Evolutionary conservation across 2,329 filamentous ascomycete genomes (phyloP).

Genomic region (Aureobasidium vineae): DNA sequence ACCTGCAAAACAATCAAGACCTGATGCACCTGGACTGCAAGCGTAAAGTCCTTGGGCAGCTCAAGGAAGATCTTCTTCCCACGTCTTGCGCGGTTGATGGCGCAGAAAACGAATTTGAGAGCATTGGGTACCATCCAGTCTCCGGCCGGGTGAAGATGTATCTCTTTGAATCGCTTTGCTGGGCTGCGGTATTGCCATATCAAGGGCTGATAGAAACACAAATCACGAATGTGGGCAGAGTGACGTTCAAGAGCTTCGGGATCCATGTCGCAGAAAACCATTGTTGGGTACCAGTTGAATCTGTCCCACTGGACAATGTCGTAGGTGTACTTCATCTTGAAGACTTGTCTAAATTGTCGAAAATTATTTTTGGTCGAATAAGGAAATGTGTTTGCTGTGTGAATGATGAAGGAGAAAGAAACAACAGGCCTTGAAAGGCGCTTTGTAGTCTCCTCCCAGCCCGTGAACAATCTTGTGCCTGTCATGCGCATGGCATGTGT

Average conservation of each 20-base stretch:
- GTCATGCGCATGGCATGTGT: neutral
- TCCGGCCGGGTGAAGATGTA: neutral
- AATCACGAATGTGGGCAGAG: neutral
- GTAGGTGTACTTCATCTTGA: constrained; percentile 4
- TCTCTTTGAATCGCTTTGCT: neutral
- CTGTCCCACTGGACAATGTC: neutral
- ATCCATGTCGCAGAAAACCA: neutral
- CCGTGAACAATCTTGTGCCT: neutral
- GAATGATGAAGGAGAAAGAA: neutral
- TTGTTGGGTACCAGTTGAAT: neutral
- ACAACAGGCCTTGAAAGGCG: neutral
- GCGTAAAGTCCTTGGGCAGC: neutral
- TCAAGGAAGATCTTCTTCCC: constrained; percentile 10
- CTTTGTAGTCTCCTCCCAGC: neutral
- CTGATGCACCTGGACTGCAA: neutral
- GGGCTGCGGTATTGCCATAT: neutral
- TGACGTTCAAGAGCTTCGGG: neutral
- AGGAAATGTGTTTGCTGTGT: neutral
- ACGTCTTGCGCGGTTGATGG: neutral
- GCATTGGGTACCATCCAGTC: neutral
- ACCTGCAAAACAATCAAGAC: neutral
- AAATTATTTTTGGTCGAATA: too few species aligned
- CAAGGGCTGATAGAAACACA: too few species aligned
- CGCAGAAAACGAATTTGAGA: neutral
- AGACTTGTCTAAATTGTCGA: neutral